Evolutionary conservation across 345 rosid species (phyloP).

Genomic region (Euphorbia peplus): DNA sequence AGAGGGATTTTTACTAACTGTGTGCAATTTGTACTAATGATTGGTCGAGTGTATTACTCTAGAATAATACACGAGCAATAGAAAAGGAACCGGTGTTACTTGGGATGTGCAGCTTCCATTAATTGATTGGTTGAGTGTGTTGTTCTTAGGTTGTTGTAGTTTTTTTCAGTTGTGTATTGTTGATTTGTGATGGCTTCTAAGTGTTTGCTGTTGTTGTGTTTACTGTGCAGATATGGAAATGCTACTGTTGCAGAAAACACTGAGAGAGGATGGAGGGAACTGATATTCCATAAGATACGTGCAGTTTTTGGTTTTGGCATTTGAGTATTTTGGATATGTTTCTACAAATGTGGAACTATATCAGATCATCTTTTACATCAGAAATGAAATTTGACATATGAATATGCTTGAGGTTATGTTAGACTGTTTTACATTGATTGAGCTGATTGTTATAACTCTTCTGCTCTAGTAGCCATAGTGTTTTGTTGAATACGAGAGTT

Average conservation of each 20-base stretch:
- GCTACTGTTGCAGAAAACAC: constrained; percentile 94
- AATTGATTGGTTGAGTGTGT: too few species aligned
- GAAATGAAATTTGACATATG: constrained; percentile 15
- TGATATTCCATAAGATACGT: constrained; percentile 78
- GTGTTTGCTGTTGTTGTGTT: not conserved
- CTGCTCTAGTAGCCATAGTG: constrained; percentile 8
- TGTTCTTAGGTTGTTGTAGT: too few species aligned
- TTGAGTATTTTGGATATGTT: constrained; percentile 4
- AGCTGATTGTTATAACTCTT: not conserved
- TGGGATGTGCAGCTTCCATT: too few species aligned
- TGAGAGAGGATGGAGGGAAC: constrained; percentile 94
- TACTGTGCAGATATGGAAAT: constrained; percentile 78
- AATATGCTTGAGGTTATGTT: constrained; percentile 7
- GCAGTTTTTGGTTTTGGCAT: constrained; percentile 84
- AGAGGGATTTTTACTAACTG: too few species aligned
- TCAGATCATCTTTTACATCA: not conserved
- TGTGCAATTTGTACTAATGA: too few species aligned
- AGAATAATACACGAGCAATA: too few species aligned
- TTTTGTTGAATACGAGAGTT: constrained; percentile 5
- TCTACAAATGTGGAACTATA: constrained; percentile 2
- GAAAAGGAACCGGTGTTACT: too few species aligned
- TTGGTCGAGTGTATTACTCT: too few species aligned
- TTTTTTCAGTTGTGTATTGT: not conserved
- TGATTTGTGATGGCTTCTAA: not conserved
- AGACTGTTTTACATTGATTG: constrained; percentile 1